These are phyloP conservation scores for Ceratocystis cubensis DNA, from an alignment of 2,329 filamentous ascomycete species.

Conservation along the genomic window DNA sequence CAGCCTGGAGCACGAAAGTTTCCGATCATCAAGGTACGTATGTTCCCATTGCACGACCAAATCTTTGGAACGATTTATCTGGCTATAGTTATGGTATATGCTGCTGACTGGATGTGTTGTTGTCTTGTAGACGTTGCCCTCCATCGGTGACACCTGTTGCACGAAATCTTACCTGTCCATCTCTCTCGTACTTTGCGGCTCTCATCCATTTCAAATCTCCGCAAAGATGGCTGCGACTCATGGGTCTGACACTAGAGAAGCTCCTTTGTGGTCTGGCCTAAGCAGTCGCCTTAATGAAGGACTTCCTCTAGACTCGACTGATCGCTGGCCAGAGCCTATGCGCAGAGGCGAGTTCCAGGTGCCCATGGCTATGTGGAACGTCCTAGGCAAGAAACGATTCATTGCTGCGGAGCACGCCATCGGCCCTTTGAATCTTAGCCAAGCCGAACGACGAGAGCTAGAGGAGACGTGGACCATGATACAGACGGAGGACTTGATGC, in stretches of 20 bases:
- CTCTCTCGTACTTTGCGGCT: not conserved
- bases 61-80: not conserved
- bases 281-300: conserved; percentile 13
- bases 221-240: not conserved
- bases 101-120: not conserved
- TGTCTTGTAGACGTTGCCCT: not conserved
- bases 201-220: not conserved
- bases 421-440: conserved; percentile 17
- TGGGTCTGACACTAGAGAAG: not conserved
- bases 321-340: conserved; percentile 20
- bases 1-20: not conserved
- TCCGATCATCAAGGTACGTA: not conserved
- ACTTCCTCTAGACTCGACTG: conserved; percentile 15
- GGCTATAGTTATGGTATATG: not conserved
- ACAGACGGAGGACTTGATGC: conserved; percentile 20
- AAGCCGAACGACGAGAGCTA: conserved; percentile 18
- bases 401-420: conserved; percentile 16
- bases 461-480: conserved; percentile 21
- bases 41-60: too few relatives aligned
- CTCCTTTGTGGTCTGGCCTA: conserved; percentile 5
- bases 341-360: conserved; percentile 16
- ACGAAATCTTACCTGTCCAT: not conserved
- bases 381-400: conserved; percentile 16
- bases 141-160: not conserved
- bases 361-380: conserved; percentile 20